Conservation (phyloP, 2,329 filamentous ascomycete genomes). For the Trichoderma asperellum region DNA sequence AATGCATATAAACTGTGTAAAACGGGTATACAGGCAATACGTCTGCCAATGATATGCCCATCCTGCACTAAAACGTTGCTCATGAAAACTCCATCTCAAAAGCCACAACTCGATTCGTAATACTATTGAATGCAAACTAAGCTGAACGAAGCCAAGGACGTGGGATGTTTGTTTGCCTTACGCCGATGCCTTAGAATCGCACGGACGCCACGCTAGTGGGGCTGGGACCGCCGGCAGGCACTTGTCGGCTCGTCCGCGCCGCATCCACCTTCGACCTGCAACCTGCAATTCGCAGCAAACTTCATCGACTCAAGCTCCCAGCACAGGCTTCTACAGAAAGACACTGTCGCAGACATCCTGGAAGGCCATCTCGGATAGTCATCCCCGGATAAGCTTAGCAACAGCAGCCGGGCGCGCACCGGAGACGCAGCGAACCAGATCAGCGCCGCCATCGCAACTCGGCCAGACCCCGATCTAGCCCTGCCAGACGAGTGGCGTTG, state of each 20-base stretch:
- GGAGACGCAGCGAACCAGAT: constrained; percentile 6
- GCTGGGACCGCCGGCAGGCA: not conserved
- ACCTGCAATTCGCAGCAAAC: constrained; percentile 20
- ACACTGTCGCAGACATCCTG: not conserved
- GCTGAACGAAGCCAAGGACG: not conserved
- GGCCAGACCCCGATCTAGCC: constrained; percentile 11
- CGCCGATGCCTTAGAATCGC: constrained; percentile 3
- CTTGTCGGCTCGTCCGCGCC: constrained; percentile 17
- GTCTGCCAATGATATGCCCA: not conserved
- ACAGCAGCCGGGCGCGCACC: not conserved
- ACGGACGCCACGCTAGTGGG: not conserved
- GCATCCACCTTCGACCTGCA: constrained; percentile 19
- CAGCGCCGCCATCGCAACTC: constrained; percentile 9
- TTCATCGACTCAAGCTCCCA: constrained; percentile 5
- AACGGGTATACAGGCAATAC: too few species aligned
- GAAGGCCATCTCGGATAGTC: not conserved
- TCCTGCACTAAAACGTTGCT: not conserved
- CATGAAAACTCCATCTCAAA: not conserved
- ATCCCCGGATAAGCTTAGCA: not conserved
- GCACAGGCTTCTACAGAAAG: not conserved
- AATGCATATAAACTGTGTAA: too few species aligned
- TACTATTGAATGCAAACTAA: not conserved
- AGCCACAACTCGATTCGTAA: not conserved
- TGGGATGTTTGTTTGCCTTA: constrained; percentile 10
- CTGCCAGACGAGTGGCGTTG: constrained; percentile 24